Base-by-base conservation (phyloP, 2,329 filamentous ascomycete genomes). In the Neoarthrinium moseri region DNA sequence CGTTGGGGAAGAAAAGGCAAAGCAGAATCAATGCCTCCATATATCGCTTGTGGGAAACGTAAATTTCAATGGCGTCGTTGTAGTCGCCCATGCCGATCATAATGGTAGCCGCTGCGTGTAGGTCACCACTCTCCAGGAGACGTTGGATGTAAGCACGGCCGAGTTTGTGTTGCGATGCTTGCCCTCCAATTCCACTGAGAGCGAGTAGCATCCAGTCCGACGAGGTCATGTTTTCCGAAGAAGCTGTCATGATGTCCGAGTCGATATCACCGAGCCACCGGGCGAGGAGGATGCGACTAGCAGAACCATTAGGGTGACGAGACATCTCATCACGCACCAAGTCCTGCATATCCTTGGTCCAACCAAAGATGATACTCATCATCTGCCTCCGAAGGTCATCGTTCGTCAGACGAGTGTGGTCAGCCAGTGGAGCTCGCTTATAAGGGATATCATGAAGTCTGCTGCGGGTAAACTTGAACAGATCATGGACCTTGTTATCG, bases 161-260 rank as follows among this genome's bases (percentile, higher is more conserved):
- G 13, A 97, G 82, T 64, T 95, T 95, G 63, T 95, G 91, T 58
- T 95, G 89, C 1, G 90, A 90, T 29, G 82, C 76, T 50, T 83
- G 75, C 3, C 83, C 80, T 42, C 88, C 90, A 68, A 97, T 95
- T 32, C 89, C 88, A 60, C 89, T 95, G 42, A 99, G 70, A 10
- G 94, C 92, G 27, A 99, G 73, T 48, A 97, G 71, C 90, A 99
- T 96, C 94, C 94, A 99, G 66, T 97, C 94, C 0, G 89, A 89
- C 3, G 88, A 90, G 8, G 90, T 92, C 79, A 94, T 91, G n/a
- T 89, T 86, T 54, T 92, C 84, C 0, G 90, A 87, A 34, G 83
- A 88, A 3, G 88, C 83, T 10, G 84, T 79, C 80, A 96, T 88
- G 32, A 90, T 78, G 57, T 96, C 90, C 1, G 86, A 79, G 48